Conservation (phyloP, 805 yeast genomes). For the Zygosaccharomyces pseudorouxii region DNA sequence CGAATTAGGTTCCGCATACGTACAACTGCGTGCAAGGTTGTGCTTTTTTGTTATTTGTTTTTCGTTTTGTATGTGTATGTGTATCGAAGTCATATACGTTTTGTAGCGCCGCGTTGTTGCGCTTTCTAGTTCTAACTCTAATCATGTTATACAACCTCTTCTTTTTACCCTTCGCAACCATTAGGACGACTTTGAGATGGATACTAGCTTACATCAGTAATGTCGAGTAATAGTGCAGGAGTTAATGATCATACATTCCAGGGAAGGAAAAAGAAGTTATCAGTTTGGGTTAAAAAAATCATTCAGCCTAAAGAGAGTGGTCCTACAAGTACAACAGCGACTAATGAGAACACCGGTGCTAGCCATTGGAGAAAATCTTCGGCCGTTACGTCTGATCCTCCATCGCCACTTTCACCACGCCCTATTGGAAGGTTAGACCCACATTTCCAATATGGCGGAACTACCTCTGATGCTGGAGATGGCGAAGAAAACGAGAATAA, state of each 20-base stretch:
- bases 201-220: background rate
- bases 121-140: background rate
- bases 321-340: constrained; percentile 3
- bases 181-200: background rate
- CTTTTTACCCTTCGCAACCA: background rate
- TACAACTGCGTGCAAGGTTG: background rate
- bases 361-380: background rate
- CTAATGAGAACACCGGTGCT: background rate
- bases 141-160: background rate
- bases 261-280: constrained; percentile 29
- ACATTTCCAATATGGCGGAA: too few species aligned
- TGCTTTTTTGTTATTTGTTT: background rate
- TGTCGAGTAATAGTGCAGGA: constrained; percentile 1
- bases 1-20: background rate
- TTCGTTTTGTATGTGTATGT: background rate
- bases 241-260: constrained; percentile 23
- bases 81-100: background rate
- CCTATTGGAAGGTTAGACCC: background rate
- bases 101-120: background rate
- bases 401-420: background rate
- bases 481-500: background rate
- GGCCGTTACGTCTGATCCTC: background rate
- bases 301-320: constrained; percentile 26
- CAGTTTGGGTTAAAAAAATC: constrained; percentile 33
- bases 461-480: too few species aligned